A percentile compares a stretch with the other conserved stretches of the same genome.
These are phyloP conservation scores for Ustilago trichophora DNA, from an alignment of 1,284 basidiomycete species.

Conservation along the genomic window DNA sequence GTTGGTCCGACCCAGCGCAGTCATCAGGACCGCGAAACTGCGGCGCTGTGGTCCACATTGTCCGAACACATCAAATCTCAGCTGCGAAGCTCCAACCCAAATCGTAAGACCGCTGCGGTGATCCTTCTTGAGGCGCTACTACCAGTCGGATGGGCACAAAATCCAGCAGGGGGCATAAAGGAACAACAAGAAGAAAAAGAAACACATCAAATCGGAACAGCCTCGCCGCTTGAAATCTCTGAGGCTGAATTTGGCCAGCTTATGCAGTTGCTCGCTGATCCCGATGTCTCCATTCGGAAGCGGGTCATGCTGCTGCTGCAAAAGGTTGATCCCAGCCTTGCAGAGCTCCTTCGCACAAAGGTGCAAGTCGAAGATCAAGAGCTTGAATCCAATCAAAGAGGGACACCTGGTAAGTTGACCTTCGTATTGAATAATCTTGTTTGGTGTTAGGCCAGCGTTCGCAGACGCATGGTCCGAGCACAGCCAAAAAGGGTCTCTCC, in stretches of 20 bases:
- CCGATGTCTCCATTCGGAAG: slow-evolving; percentile 20
- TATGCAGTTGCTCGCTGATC: slow-evolving; percentile 28
- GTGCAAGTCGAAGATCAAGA: no score
- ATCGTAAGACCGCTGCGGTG: slow-evolving; percentile 26
- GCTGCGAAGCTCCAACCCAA: slow-evolving; percentile 32
- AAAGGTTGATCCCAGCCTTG: slow-evolving; percentile 12
- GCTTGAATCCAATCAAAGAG: no score
- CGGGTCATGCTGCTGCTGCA: slow-evolving; percentile 20
- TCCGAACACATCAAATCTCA: slow-evolving; percentile 28
- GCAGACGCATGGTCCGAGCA: slow-evolving; percentile 15
- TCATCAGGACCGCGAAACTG: slow-evolving; percentile 10
- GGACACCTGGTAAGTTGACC: slow-evolving; percentile 24
- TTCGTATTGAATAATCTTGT: no score
- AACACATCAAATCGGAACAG: neutral
- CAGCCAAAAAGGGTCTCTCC: slow-evolving; percentile 6
- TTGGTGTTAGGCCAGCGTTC: neutral
- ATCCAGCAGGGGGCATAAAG: no score
- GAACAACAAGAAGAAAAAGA: no score
- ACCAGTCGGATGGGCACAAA: slow-evolving; percentile 26
- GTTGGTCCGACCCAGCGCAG: neutral
- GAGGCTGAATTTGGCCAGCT: slow-evolving; percentile 32
- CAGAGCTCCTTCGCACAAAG: slow-evolving; percentile 17
- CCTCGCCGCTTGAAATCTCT: slow-evolving; percentile 14
- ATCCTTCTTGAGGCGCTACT: slow-evolving; percentile 25
- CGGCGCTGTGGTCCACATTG: slow-evolving; percentile 20